A percentile compares a stretch with the other conserved stretches of the same genome.
phyloP scores from a whole-genome alignment of 768 basidiomycete genomes.

The Mycena belliarum region DNA sequence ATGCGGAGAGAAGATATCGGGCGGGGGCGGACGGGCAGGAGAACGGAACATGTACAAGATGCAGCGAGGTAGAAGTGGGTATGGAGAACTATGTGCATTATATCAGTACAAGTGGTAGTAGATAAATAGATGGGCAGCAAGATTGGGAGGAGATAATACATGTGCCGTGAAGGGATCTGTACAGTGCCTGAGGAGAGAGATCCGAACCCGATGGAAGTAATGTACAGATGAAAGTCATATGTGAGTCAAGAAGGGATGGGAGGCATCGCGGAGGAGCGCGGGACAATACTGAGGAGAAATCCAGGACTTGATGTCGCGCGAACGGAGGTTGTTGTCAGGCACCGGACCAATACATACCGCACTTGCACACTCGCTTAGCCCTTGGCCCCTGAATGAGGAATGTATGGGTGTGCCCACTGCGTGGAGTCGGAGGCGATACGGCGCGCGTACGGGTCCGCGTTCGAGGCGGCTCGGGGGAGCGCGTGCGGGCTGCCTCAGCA shows the following conservation, averaged over 20 bases:
- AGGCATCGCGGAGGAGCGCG: not conserved
- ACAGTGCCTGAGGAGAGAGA: not conserved
- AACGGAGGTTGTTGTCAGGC: not conserved
- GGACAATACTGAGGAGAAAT: not conserved
- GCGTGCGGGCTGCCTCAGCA: not conserved
- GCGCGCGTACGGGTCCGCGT: constrained; percentile 1
- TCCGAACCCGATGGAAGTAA: no score
- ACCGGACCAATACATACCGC: not conserved
- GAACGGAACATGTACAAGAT: no score
- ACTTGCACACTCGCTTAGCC: constrained; percentile 3
- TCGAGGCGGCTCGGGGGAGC: not conserved
- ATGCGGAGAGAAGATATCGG: no score
- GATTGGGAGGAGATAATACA: not conserved
- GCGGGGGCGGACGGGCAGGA: no score
- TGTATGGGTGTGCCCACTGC: not conserved
- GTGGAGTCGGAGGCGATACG: not conserved
- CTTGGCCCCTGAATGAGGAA: not conserved
- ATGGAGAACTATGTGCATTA: no score
- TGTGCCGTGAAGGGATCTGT: not conserved
- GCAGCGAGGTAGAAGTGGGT: no score
- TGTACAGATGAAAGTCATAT: not conserved
- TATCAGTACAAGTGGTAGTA: not conserved
- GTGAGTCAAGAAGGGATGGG: not conserved
- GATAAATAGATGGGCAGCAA: not conserved
- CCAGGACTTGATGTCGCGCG: not conserved